Evolutionary conservation across 176 grass and related monocot genomes (phyloP), one percentile per base, ranked within the genome.

Genomic region (Aegilops longissima): DNA sequence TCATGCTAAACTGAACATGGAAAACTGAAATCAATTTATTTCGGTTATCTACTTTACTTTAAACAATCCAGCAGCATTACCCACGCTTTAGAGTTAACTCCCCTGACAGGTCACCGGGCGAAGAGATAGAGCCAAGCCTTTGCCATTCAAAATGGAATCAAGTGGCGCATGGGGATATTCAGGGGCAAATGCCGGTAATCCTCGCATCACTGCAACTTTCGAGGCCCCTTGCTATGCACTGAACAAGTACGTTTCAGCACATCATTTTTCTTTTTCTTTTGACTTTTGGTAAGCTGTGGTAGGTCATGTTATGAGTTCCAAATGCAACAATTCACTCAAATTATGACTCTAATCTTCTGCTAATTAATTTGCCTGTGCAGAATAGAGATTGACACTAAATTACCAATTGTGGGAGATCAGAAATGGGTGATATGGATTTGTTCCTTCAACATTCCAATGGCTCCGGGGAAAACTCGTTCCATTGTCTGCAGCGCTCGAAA

Each of bases 401-500:
- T 98, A 35, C 97, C 97, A 3, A 86, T 96, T 81, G 34, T 96
- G 84, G 97, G 97, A 61, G 92, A 98, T 73, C 97, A 98, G 86
- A 96, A 98, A 83, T 98, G 97, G 97, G 88, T 94, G 21, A 88
- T 98, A 92, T 98, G 97, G 97, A 98, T 98, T 79, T 98, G 97
- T 83, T 98, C 97, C 45, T 98, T 96, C 77, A 98, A 98, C 85
- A 96, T 98, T 69, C 97, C 97, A 63, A 98, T 98, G 97, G 88
- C 94, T 18, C 97, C 94, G 35, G 97, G 97, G 23, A 98, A 98
- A 78, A 98, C 94, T 59, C 97, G 97, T 73, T 98, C 93, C 62
- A 98, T 98, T 83, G 97, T 98, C 73, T 96, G 94, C 29, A 98
- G 97, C 7, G 97, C 94, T 82, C 90, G 94, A 6, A 98, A 98